Percentiles rank a stretch among this genome's conserved stretches.
Evolutionary conservation across 2,329 filamentous ascomycete species (phyloP).

Genomic region (Talaromyces sp.): DNA sequence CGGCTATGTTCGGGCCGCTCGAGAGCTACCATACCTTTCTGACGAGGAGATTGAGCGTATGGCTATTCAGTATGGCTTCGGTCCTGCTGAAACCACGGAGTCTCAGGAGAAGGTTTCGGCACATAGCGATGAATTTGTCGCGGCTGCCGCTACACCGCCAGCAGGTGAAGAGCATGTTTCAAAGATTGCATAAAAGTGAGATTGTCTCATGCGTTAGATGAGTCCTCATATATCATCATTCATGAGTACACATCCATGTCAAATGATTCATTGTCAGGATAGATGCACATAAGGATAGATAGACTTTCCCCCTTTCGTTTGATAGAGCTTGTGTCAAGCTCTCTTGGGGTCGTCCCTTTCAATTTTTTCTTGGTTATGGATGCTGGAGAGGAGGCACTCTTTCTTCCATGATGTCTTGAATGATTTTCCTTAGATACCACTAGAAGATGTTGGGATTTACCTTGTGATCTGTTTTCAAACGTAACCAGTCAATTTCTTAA

Average conservation of each 20-base stretch:
- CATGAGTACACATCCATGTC: neutral
- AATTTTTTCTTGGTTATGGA: neutral
- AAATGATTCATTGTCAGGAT: constrained; percentile 1
- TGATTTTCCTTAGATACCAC: neutral
- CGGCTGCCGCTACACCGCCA: neutral
- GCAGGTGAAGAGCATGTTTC: neutral
- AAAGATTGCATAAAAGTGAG: neutral
- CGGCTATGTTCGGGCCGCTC: constrained; percentile 24
- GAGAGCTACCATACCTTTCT: constrained; percentile 23
- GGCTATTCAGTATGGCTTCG: constrained; percentile 19
- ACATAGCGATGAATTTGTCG: neutral
- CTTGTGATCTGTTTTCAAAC: neutral
- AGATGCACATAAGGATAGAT: constrained; percentile 9
- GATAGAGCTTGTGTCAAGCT: neutral
- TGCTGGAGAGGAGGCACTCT: neutral
- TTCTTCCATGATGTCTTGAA: neutral
- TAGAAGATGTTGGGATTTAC: neutral
- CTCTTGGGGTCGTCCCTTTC: neutral
- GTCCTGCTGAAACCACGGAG: constrained; percentile 1
- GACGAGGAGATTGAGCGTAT: constrained; percentile 17
- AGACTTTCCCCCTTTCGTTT: neutral
- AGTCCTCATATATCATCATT: neutral
- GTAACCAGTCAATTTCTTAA: too few species aligned
- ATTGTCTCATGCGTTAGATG: neutral
- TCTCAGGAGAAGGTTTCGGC: constrained; percentile 8